Percentiles rank a stretch among this genome's conserved stretches.
Conservation (phyloP, 1,284 basidiomycete species). For the Microbotryomycetes sp. region DNA sequence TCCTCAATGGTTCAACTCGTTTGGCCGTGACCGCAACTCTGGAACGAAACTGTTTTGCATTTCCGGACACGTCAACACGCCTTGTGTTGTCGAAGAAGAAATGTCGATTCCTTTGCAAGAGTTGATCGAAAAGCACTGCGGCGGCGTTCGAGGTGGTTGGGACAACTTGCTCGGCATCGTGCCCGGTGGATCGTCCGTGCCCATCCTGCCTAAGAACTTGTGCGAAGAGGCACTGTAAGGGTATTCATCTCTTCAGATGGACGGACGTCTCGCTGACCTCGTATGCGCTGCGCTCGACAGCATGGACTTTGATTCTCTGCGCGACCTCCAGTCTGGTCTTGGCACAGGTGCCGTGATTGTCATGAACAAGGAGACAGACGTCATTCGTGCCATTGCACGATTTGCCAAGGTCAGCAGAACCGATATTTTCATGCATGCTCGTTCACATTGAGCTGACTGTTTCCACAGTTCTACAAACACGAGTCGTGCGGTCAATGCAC, state of each 20-base stretch:
- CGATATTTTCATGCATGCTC: not conserved
- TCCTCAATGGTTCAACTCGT: constrained; percentile 82
- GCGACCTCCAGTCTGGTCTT: constrained; percentile 87
- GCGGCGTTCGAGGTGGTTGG: constrained; percentile 91
- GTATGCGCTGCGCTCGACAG: constrained; percentile 41
- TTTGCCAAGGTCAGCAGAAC: constrained; percentile 63
- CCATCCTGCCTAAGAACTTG: constrained; percentile 75
- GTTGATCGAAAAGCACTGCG: constrained; percentile 92
- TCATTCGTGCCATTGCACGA: constrained; percentile 84
- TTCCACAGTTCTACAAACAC: constrained; percentile 83
- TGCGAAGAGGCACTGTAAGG: constrained; percentile 78
- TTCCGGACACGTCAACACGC: constrained; percentile 95
- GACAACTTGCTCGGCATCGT: constrained; percentile 91
- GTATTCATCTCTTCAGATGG: not conserved
- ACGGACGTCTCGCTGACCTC: constrained; percentile 2
- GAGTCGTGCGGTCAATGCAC: constrained; percentile 99
- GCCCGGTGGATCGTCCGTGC: constrained; percentile 91
- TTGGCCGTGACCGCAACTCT: constrained; percentile 86
- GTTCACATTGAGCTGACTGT: not conserved
- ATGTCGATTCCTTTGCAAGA: constrained; percentile 96
- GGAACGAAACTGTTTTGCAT: constrained; percentile 96
- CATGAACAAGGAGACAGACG: constrained; percentile 96
- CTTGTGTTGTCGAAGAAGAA: constrained; percentile 96
- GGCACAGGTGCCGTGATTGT: constrained; percentile 98
- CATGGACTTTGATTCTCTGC: constrained; percentile 98